These are phyloP conservation scores for Alternaria brassicae DNA, from an alignment of 2,329 filamentous ascomycete genomes.

Conservation along the genomic window DNA sequence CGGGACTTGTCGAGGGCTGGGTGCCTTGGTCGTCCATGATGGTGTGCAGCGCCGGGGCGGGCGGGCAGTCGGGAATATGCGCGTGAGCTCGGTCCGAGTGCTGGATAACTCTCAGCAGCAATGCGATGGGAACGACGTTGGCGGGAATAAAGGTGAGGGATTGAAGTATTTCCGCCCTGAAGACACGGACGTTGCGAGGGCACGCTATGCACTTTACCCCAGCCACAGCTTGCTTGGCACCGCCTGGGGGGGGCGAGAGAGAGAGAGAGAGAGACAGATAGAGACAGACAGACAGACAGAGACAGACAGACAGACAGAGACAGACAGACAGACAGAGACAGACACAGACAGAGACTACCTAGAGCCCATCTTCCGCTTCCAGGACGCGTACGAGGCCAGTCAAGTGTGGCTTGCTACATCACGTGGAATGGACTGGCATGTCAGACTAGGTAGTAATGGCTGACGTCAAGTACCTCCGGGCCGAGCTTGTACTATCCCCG, in stretches of 20 bases:
- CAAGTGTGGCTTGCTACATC: background rate
- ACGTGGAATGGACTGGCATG: background rate
- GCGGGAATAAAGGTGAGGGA: conserved; percentile 37
- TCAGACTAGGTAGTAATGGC: background rate
- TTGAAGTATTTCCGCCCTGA: conserved; percentile 27
- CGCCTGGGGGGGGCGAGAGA: too few relatives aligned
- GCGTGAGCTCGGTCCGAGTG: conserved; percentile 3
- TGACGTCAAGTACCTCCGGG: background rate
- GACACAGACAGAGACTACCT: too few relatives aligned
- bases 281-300: too few relatives aligned
- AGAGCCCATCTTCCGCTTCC: too few relatives aligned
- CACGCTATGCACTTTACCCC: conserved; percentile 14
- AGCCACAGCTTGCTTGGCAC: conserved; percentile 28
- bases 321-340: too few relatives aligned
- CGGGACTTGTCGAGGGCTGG: conserved; percentile 31
- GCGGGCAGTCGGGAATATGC: background rate
- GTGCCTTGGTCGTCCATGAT: conserved; percentile 19
- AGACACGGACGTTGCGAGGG: conserved; percentile 18
- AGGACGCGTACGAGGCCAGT: too few relatives aligned
- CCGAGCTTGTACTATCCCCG: background rate
- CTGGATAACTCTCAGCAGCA: background rate
- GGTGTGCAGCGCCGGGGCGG: background rate
- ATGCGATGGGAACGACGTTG: conserved; percentile 27
- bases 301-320: too few relatives aligned
- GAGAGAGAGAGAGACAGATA: too few relatives aligned